Evolutionary conservation across 2,329 filamentous ascomycete genomes (phyloP), one percentile per base, ranked within the genome.

Genomic region (Trichoderma gracile): DNA sequence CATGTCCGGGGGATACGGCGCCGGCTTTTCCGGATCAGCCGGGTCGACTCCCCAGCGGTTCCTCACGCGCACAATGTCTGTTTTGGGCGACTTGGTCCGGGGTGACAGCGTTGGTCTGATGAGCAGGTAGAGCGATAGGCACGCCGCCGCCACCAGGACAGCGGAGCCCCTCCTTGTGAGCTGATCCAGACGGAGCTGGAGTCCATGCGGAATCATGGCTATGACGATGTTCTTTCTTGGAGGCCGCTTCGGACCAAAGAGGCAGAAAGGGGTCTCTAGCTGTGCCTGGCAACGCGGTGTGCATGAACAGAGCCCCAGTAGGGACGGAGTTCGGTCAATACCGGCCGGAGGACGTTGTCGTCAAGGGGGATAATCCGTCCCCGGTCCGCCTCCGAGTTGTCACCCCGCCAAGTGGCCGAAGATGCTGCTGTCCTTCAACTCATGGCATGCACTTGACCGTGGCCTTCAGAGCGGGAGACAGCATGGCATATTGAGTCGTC

Each of bases 1-100:
- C 17, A 84, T 83, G 74, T 92, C 83, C 3, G 86, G 86, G 1
- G 90, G 90, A 74, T 95, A 92, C 2, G 86, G 83, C 7, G 83
- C 73, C 23, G 46, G 57, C 40, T 42, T 49, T 17, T 52, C 55
- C 46, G 42, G 43, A 25, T 62, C 54, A 9, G 57, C 50, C 46
- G 59, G 19, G 5, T 40, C 45, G 30, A 50, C 3, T 47, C 57
- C 38, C 49, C 47, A 19, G 27, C 56, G 42, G 6, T 38, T 7
- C 27, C 23, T 59, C 5, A 59, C 60, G 14, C 61, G 65, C 19
- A 64, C 40, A n/a, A 64, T 66, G 12, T 54, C 25, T 3, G 40
- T 52, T 17, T 46, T 57, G 14, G 58, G 58, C 3, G 58, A 43
- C 30, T 59, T 66, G n/a, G 67, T 47, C 27, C 33, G 66, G n/a